Percentiles rank a stretch among this genome's conserved stretches.
phyloP scores from a whole-genome alignment of 2,329 filamentous ascomycete genomes.

The Neofusicoccum umdonicola region DNA sequence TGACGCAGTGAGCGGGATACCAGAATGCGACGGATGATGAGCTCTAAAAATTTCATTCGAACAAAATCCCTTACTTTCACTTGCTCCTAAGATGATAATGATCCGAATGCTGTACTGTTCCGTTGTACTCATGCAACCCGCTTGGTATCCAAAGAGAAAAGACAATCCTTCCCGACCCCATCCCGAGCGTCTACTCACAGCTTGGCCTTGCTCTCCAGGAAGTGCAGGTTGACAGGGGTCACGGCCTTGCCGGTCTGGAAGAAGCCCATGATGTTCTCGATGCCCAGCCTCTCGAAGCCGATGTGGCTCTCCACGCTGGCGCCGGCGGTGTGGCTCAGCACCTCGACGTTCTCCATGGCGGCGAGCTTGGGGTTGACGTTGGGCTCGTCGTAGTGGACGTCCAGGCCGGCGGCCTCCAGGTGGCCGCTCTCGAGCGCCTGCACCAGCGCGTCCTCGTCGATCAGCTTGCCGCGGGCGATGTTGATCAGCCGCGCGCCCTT shows the following conservation, averaged over 20 bases:
- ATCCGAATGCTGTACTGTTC: neutral
- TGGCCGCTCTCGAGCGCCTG: conserved; percentile 48
- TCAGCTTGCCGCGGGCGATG: conserved; percentile 51
- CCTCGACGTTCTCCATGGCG: conserved; percentile 48
- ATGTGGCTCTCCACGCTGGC: conserved; percentile 64
- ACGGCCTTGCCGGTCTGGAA: conserved; percentile 51
- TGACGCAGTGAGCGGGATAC: too few relatives aligned
- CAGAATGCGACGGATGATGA: too few relatives aligned
- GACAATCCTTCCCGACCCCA: neutral
- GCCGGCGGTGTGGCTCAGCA: conserved; percentile 68
- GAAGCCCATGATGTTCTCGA: conserved; percentile 65
- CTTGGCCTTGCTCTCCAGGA: conserved; percentile 37
- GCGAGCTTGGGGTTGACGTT: conserved; percentile 50
- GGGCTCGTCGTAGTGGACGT: conserved; percentile 54
- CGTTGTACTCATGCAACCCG: neutral
- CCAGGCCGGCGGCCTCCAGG: conserved; percentile 49
- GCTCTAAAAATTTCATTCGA: too few relatives aligned
- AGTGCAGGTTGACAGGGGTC: conserved; percentile 63
- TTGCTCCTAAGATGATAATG: neutral
- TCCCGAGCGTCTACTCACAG: conserved; percentile 2
- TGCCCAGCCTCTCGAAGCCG: conserved; percentile 65
- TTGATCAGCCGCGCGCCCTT: conserved; percentile 51
- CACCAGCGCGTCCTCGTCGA: conserved; percentile 51
- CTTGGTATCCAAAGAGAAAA: conserved; percentile 6
- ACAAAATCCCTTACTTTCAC: too few relatives aligned